Percentiles rank a stretch among this genome's conserved stretches.
These are phyloP conservation scores for Tetrastigma voinierianum DNA, from an alignment of 164 flowering plant species.

Conservation along the genomic window DNA sequence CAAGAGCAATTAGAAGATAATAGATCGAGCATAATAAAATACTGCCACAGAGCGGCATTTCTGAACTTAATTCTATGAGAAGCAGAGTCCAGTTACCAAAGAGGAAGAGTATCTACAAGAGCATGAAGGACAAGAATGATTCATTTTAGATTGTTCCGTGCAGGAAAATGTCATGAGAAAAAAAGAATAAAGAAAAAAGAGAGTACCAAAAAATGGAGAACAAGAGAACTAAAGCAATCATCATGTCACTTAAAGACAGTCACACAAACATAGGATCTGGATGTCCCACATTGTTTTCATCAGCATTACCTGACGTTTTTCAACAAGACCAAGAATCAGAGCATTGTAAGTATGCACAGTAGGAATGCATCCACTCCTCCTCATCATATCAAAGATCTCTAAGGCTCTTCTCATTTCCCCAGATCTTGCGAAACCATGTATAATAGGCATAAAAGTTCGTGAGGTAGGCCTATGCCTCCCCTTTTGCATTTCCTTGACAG, in stretches of 20 bases:
- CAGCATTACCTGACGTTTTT: constrained; percentile 74
- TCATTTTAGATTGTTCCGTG: too few relatives aligned
- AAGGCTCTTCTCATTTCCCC: constrained; percentile 79
- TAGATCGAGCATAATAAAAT: too few relatives aligned
- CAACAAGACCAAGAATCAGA: constrained; percentile 81
- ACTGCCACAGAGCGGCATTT: too few relatives aligned
- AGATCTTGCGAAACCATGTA: constrained; percentile 78
- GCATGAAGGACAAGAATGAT: too few relatives aligned
- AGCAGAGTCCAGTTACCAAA: too few relatives aligned
- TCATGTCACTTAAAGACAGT: background rate
- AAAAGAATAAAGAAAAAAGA: too few relatives aligned
- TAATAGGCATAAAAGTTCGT: constrained; percentile 89
- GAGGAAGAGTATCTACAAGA: too few relatives aligned
- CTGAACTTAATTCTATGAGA: too few relatives aligned
- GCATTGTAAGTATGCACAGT: constrained; percentile 90
- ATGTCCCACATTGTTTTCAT: background rate
- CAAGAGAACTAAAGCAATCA: too few relatives aligned
- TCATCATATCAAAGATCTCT: constrained; percentile 86
- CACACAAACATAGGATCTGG: background rate
- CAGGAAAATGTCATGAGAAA: too few relatives aligned
- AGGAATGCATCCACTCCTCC: constrained; percentile 87
- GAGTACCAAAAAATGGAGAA: too few relatives aligned
- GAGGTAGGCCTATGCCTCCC: constrained; percentile 75
- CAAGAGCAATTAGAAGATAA: too few relatives aligned
- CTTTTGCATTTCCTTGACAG: constrained; percentile 79